Evolutionary conservation across 306 rosid genomes (phyloP).

Genomic region (Cucumis cinereus): DNA sequence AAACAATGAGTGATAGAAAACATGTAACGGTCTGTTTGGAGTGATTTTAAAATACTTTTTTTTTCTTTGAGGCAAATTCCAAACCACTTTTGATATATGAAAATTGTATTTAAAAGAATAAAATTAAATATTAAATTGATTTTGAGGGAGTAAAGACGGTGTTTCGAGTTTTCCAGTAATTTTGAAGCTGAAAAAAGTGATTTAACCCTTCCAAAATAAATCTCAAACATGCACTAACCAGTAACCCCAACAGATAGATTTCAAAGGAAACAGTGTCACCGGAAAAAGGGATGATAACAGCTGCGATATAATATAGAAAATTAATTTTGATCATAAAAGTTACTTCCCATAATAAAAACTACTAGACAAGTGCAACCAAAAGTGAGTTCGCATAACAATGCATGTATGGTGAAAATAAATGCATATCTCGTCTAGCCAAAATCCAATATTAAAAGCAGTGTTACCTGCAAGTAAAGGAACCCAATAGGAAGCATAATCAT

Average conservation of each 20-base stretch:
- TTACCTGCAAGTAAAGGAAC: slow-evolving; percentile 86
- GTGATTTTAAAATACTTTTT: too few species aligned
- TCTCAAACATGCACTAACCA: not conserved
- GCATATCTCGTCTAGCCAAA: not conserved
- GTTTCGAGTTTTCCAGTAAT: too few species aligned
- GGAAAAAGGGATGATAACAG: not conserved
- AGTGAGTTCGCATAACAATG: not conserved
- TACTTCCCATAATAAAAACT: not conserved
- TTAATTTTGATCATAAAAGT: not conserved
- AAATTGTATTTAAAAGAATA: too few species aligned
- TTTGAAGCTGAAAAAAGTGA: too few species aligned
- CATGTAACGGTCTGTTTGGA: too few species aligned
- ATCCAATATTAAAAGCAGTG: slow-evolving; percentile 12
- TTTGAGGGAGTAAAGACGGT: too few species aligned
- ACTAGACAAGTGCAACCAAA: not conserved
- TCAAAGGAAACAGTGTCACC: not conserved
- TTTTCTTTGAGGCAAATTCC: too few species aligned
- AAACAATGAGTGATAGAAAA: too few species aligned
- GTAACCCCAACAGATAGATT: not conserved
- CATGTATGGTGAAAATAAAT: not conserved
- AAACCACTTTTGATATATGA: too few species aligned
- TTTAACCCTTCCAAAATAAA: too few species aligned
- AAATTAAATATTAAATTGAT: too few species aligned
- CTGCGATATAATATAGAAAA: not conserved
- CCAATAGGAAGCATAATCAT: slow-evolving; percentile 81